Base-by-base conservation (phyloP, 805 yeast species). In the Wickerhamomyces mucosus region DNA sequence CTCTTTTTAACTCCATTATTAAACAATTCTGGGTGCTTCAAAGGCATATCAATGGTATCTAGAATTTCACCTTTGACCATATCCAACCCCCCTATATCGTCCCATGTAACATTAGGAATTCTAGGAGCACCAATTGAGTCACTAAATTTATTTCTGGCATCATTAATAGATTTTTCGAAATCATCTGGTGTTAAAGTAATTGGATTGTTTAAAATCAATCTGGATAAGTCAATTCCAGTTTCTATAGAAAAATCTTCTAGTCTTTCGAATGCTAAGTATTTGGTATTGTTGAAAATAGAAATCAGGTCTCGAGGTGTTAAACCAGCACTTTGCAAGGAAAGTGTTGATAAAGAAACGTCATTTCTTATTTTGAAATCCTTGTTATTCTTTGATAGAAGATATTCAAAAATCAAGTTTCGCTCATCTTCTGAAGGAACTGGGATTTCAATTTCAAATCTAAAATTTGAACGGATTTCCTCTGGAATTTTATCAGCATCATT, bases 81-180 rank as follows among this genome's bases (percentile, higher is more conserved):
- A 40, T 84, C 96, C 43, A 92, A 63, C 2, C 98, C 98, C 21
- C 98, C 98, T 34, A 92, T 94, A 55, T 92, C 98, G 40, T 82
- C 92, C 98, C 98, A 92, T 39, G 76, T 76, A 6, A 92, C 97
- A 47, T 81, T 75, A 3, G 98, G 98, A 40, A 92, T 89, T 40
- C 85, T 66, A 12, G 98, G 98, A 0, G 97, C 97, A 7, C 97
- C 97, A 36, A 92, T 88, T 0, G 96, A 81, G 41, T 85, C 96
- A 45, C 95, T 80, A 55, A 80, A 88, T 51, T 83, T 86, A 46
- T 73, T 76, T 48, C 97, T 65, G 0, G 96, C 96, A 35, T 70
- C 77, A 34, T 76, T 72, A 32, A 86, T 83, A 0, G 95, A 78
- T 18, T 52, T 59, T 32, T 72, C 78, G 48, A 82, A 74, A 48